These are phyloP conservation scores for Nannizziopsis barbatae DNA, from an alignment of 2,329 filamentous ascomycete genomes.

Conservation along the genomic window DNA sequence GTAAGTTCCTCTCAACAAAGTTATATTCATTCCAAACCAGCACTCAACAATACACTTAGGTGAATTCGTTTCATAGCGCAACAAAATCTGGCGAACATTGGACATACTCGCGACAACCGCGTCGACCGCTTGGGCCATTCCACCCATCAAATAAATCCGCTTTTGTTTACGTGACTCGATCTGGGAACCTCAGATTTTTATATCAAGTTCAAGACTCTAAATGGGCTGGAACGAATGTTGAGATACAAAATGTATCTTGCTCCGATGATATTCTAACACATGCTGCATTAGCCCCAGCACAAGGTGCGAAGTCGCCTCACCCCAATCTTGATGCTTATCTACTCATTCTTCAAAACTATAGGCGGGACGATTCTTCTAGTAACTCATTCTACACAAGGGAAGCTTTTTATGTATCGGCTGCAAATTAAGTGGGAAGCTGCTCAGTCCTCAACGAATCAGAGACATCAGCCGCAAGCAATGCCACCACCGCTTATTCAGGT, in stretches of 20 bases:
- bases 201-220: constrained; percentile 64
- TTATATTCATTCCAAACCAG: constrained; percentile 30
- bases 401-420: constrained; percentile 63
- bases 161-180: constrained; percentile 63
- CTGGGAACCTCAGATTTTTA: constrained; percentile 61
- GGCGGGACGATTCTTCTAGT: constrained; percentile 28
- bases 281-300: constrained; percentile 63
- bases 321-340: background rate
- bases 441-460: constrained; percentile 18
- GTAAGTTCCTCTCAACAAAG: constrained; percentile 18
- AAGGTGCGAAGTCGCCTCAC: constrained; percentile 35
- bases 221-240: constrained; percentile 60
- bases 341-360: background rate
- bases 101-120: constrained; percentile 55
- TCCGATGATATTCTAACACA: constrained; percentile 70
- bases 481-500: constrained; percentile 29
- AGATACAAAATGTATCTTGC: constrained; percentile 60
- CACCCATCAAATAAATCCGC: constrained; percentile 59
- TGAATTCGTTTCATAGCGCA: constrained; percentile 45
- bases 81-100: constrained; percentile 54
- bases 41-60: constrained; percentile 18
- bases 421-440: constrained; percentile 57
- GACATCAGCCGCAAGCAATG: background rate
- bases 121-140: constrained; percentile 57
- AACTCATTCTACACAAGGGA: constrained; percentile 47